phyloP scores from a whole-genome alignment of 441 rosid species.

The Iberis amara region DNA sequence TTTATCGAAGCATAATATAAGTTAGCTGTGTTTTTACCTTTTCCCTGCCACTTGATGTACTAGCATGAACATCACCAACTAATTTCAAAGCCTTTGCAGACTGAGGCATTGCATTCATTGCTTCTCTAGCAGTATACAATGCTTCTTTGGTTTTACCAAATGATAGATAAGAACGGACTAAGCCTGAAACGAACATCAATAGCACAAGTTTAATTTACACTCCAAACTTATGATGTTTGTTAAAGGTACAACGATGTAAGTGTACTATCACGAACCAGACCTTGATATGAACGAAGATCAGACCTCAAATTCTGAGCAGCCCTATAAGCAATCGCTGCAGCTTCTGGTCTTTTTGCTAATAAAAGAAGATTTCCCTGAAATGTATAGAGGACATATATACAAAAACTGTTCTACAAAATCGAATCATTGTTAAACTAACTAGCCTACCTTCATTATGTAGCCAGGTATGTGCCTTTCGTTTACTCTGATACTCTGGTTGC shows the following conservation, averaged over 20 bases:
- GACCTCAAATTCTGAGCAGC: constrained; percentile 91
- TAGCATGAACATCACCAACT: constrained; percentile 96
- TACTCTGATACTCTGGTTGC: constrained; percentile 70
- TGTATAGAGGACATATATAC: not conserved
- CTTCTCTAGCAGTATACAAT: constrained; percentile 86
- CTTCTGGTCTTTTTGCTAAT: constrained; percentile 70
- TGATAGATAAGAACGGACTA: constrained; percentile 89
- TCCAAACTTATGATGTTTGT: constrained; percentile 16
- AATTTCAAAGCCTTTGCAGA: constrained; percentile 90
- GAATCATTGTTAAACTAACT: constrained; percentile 22
- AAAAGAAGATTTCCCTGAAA: constrained; percentile 80
- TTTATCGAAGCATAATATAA: constrained; percentile 4
- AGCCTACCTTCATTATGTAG: constrained; percentile 76
- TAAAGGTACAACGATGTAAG: constrained; percentile 21
- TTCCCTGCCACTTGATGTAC: constrained; percentile 82
- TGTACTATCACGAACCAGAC: constrained; percentile 33
- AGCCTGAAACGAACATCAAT: constrained; percentile 46
- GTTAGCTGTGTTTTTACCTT: constrained; percentile 53
- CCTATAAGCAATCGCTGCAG: constrained; percentile 85
- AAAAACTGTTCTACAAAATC: constrained; percentile 15
- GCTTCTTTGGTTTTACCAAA: constrained; percentile 89
- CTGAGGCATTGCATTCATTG: constrained; percentile 99
- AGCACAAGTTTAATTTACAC: constrained; percentile 21
- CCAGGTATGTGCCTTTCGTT: constrained; percentile 92
- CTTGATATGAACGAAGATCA: constrained; percentile 97